These are phyloP conservation scores for Solanum verrucosum DNA, from an alignment of 257 asterid genomes.

Conservation along the genomic window DNA sequence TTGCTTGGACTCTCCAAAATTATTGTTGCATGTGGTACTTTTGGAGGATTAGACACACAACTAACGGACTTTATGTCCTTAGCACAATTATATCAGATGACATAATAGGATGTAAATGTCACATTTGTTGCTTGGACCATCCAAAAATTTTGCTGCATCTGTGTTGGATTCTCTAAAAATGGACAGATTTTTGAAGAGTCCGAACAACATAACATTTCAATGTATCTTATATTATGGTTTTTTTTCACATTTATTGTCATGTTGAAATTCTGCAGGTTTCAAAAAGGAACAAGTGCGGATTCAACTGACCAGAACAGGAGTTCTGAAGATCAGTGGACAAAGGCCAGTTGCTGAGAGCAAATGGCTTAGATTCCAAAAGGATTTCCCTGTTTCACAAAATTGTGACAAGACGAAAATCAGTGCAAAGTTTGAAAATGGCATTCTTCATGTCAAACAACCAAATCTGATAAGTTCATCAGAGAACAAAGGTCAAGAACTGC, in stretches of 20 bases:
- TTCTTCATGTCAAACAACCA: constrained; percentile 42
- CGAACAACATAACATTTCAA: not conserved
- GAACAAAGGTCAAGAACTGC: constrained; percentile 7
- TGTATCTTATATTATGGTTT: not conserved
- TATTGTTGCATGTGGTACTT: too few relatives aligned
- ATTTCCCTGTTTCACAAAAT: constrained; percentile 34
- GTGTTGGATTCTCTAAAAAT: not conserved
- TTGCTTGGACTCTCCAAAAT: too few relatives aligned
- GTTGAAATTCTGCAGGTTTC: constrained; percentile 34
- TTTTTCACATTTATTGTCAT: not conserved
- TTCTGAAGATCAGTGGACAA: constrained; percentile 47
- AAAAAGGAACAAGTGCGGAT: constrained; percentile 48
- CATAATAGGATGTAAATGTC: too few relatives aligned
- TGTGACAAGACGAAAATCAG: constrained; percentile 40
- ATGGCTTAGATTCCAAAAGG: constrained; percentile 39
- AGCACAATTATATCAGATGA: too few relatives aligned
- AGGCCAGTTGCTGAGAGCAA: constrained; percentile 21
- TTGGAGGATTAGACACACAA: too few relatives aligned
- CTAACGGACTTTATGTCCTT: not conserved
- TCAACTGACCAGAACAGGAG: constrained; percentile 28
- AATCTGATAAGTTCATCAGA: constrained; percentile 29
- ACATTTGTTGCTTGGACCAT: too few relatives aligned
- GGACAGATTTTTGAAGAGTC: not conserved
- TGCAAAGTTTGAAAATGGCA: constrained; percentile 58
- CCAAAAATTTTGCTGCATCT: too few relatives aligned